Conservation (phyloP, 2,329 filamentous ascomycete species). For the Magnaporthales sp. region DNA sequence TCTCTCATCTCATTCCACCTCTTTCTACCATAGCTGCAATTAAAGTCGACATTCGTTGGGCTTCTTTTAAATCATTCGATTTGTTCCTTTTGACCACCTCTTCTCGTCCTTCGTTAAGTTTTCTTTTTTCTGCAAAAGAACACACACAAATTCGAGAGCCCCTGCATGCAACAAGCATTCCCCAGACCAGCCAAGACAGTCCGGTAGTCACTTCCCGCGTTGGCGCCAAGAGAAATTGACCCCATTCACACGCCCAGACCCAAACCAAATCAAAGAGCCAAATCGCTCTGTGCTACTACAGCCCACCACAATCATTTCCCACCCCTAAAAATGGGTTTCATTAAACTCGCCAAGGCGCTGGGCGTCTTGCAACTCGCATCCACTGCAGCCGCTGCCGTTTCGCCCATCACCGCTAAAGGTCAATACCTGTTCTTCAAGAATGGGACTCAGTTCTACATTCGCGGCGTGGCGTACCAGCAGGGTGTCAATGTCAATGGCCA, state of each 20-base stretch:
- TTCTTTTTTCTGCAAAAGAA: neutral
- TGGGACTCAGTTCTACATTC: conserved; percentile 47
- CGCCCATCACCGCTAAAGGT: conserved; percentile 3
- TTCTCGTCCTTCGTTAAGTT: neutral
- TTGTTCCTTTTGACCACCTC: neutral
- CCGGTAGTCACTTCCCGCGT: conserved; percentile 4
- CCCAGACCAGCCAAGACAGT: conserved; percentile 4
- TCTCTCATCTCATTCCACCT: neutral
- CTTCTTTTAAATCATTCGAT: neutral
- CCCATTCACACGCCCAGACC: neutral
- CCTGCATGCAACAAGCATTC: conserved; percentile 1
- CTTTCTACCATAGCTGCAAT: neutral
- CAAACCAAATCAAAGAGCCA: neutral
- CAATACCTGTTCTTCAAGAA: conserved; percentile 54
- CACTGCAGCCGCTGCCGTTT: neutral
- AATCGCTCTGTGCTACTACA: neutral
- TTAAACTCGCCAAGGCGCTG: conserved; percentile 6
- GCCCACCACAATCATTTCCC: neutral
- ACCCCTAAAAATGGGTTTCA: neutral
- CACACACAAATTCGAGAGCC: neutral
- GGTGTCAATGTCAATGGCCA: conserved; percentile 38
- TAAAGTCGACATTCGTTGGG: neutral
- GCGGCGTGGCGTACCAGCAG: conserved; percentile 71
- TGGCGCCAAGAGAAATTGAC: conserved; percentile 6
- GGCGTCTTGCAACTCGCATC: conserved; percentile 2